Conservation (phyloP, 805 yeast genomes). For the Nakazawaea molendinolei region DNA sequence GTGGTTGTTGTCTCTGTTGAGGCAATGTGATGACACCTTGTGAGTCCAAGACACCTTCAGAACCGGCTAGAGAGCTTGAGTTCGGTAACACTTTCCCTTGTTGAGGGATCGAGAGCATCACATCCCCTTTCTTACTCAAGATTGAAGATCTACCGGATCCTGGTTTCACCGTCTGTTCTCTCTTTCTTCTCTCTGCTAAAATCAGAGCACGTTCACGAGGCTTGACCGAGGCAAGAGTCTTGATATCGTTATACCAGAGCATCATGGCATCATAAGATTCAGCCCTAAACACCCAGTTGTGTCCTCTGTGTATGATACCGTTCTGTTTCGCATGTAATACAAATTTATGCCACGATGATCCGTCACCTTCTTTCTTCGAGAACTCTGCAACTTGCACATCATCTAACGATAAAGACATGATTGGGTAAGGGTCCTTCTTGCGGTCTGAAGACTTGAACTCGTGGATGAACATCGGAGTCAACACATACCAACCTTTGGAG, state of each 20-base stretch:
- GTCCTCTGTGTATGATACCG: slow-evolving; percentile 73
- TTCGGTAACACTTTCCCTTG: slow-evolving; percentile 18
- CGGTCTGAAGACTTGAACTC: slow-evolving; percentile 85
- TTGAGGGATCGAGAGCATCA: slow-evolving; percentile 18
- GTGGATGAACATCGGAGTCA: slow-evolving; percentile 83
- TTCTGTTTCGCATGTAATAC: slow-evolving; percentile 70
- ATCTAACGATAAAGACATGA: slow-evolving; percentile 73
- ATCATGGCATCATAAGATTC: slow-evolving; percentile 75
- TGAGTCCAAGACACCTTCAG: slow-evolving; percentile 15
- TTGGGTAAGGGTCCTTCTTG: slow-evolving; percentile 73
- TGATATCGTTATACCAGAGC: slow-evolving; percentile 78
- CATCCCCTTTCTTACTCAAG: slow-evolving; percentile 20
- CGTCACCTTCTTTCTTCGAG: slow-evolving; percentile 59
- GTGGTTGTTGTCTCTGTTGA: slow-evolving; percentile 14
- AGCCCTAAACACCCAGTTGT: slow-evolving; percentile 94
- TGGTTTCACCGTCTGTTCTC: slow-evolving; percentile 15
- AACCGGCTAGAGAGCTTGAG: slow-evolving; percentile 15
- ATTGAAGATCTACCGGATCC: slow-evolving; percentile 17
- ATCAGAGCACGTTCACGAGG: slow-evolving; percentile 51
- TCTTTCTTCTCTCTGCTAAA: slow-evolving; percentile 27
- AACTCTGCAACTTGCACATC: slow-evolving; percentile 82
- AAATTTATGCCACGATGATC: slow-evolving; percentile 62
- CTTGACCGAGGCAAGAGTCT: slow-evolving; percentile 56
- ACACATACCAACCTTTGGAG: slow-evolving; percentile 83
- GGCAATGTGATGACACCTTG: slow-evolving; percentile 16